These are phyloP conservation scores for Aspergillus novofumigatus DNA, from an alignment of 2,329 filamentous ascomycete genomes.

Conservation along the genomic window DNA sequence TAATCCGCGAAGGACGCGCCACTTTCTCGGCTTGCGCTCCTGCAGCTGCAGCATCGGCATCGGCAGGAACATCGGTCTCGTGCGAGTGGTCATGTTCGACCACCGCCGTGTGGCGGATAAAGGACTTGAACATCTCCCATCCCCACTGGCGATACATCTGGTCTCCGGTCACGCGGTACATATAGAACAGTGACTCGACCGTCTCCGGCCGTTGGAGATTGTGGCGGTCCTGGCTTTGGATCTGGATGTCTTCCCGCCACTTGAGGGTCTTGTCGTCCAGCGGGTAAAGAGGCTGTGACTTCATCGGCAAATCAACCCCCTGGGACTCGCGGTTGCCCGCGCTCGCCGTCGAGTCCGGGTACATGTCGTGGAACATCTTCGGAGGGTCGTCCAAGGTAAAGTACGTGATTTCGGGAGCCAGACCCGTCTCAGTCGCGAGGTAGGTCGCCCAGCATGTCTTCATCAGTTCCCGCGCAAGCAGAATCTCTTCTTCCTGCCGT, in stretches of 20 bases:
- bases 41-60: background rate
- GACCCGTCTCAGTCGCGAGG: conserved; percentile 78
- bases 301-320: conserved; percentile 30
- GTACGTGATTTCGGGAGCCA: conserved; percentile 93
- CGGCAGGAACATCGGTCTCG: conserved; percentile 13
- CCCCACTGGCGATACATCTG: conserved; percentile 89
- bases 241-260: conserved; percentile 74
- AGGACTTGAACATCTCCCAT: conserved; percentile 96
- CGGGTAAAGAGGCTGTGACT: conserved; percentile 32
- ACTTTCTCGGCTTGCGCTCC: background rate
- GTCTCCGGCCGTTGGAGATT: conserved; percentile 96
- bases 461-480: conserved; percentile 82
- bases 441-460: conserved; percentile 99
- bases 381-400: conserved; percentile 73
- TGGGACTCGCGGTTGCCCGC: conserved; percentile 30
- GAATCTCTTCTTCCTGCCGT: conserved; percentile 80
- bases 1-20: conserved; percentile 23
- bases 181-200: conserved; percentile 93
- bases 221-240: conserved; percentile 79
- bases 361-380: conserved; percentile 41
- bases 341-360: conserved; percentile 25
- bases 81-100: conserved; percentile 53
- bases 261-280: conserved; percentile 27
- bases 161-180: conserved; percentile 97
- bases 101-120: conserved; percentile 79